Base-by-base conservation (phyloP, 208 protist species). In the Wallacemonas sp. region DNA sequence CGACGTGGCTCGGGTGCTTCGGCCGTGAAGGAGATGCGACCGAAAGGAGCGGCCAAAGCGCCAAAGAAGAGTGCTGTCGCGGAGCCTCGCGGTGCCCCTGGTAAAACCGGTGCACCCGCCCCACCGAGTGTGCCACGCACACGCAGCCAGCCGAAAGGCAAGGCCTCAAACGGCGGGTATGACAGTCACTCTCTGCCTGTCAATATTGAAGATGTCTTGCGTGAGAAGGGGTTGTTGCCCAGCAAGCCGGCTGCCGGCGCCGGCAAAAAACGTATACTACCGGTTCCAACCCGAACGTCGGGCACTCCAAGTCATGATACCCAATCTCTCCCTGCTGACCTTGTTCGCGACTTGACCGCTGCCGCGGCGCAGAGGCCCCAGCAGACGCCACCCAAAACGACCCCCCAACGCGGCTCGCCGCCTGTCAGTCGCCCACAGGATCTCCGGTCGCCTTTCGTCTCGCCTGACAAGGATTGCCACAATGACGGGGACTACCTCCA, bases 161-260 rank as follows among this genome's bases (percentile, higher is more conserved):
- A n/a, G n/a, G n/a, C n/a, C n/a, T n/a, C n/a, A n/a, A n/a, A n/a
- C n/a, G n/a, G n/a, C n/a, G n/a, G n/a, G n/a, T n/a, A 90, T 51
- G 75, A 90, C 28, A 82, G 79, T 28, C 82, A 82, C 28, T 93
- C 87, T 9, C 74, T 93, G 8, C 87, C 87, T 1, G 66, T 70
- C 24, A 79, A 89, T 56, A 82, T 87, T 72, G 47, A 65, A 27
- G 64, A 72, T 9, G 21, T 49, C 21, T 39, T 62, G 33, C 56
- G 56, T 5, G 56, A 62, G 36, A 44, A 28, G 24, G 41, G 56
- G 26, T 47, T 62, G 56, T 22, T 62, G 56, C 56, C 51, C 12
- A 55, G 47, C 47, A 55, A 55, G 27, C 47, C 47, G 24, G 17
- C 44, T 49, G 44, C 9, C 17, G 44, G 17, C 6, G 44, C 44